Base-by-base conservation (phyloP, 345 rosid species). In the Sonneratia alba region DNA sequence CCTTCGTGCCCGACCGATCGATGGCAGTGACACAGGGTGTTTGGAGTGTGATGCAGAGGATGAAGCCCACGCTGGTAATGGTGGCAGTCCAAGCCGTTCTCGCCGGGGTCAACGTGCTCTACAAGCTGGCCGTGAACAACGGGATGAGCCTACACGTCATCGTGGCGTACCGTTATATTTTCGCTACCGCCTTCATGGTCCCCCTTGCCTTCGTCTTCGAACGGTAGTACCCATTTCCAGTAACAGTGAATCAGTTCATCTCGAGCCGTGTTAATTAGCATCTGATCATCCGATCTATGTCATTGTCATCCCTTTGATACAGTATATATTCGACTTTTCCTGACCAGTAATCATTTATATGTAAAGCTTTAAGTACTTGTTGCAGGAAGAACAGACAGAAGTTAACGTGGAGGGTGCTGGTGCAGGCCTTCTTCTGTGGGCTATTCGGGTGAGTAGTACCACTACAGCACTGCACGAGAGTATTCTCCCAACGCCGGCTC, bases 401-500 rank as follows among this genome's bases (percentile, higher is more conserved):
- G 70, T 49, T 86, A 45, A 82, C 86, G 22, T 79, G 87, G 84
- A 80, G 18, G 14, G 48, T 89, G 9, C 70, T 80, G 7, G 67
- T 77, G 37, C 85, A 78, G 73, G 82, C 87, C 36, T 77, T 85
- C 79, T 78, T 87, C 21, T 79, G 83, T 38, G 91, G 85, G 3
- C 37, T 77, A 61, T 49, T 87, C n/a, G 93, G 89, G 93, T 88
- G 75, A 69, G 61, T 69, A 40, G 9, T 47, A 47, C 15, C 9
- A 42, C 6, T 42, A 27, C 32, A 4, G 43, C 9, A 40, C 43
- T 27, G 43, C 5, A 8, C 43, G 9, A 4, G 43, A 40, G 9
- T 40, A 2, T 40, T 40, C 43, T 40, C 43, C 43, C 1, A 40
- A 8, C 43, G 9, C 9, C 43, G 43, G 43, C 43, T 47, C 51